These are phyloP conservation scores for Termitomyces sp. DNA, from an alignment of 768 basidiomycete genomes.

Conservation along the genomic window DNA sequence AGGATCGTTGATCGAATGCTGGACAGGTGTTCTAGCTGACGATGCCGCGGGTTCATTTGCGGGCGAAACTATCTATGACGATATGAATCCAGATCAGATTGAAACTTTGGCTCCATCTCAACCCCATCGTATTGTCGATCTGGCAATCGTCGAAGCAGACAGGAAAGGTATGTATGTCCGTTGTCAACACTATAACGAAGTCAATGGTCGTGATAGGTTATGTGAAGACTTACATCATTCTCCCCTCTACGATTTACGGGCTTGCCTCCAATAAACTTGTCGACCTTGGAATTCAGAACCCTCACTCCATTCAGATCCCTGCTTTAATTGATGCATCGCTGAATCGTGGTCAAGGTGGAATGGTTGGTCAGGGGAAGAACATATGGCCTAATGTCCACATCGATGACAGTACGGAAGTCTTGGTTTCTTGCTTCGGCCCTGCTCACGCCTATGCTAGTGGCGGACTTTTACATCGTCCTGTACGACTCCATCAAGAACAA, in stretches of 20 bases:
- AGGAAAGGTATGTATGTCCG: slow-evolving; percentile 30
- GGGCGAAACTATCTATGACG: slow-evolving; percentile 40
- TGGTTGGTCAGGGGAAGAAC: slow-evolving; percentile 54
- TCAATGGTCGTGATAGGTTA: slow-evolving; percentile 31
- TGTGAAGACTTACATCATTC: slow-evolving; percentile 44
- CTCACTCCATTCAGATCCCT: slow-evolving; percentile 50
- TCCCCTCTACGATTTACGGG: slow-evolving; percentile 58
- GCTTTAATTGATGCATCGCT: slow-evolving; percentile 38
- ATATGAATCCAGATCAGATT: slow-evolving; percentile 40
- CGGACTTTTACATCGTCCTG: slow-evolving; percentile 23
- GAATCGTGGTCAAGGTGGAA: slow-evolving; percentile 43
- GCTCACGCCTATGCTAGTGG: slow-evolving; percentile 24
- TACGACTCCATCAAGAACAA: slow-evolving; percentile 32
- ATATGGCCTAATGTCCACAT: slow-evolving; percentile 55
- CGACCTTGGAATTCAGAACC: slow-evolving; percentile 47
- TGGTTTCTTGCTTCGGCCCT: background rate
- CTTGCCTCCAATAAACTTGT: slow-evolving; percentile 42
- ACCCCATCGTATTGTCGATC: slow-evolving; percentile 48
- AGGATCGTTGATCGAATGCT: background rate
- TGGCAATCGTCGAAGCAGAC: slow-evolving; percentile 41
- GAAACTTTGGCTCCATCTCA: slow-evolving; percentile 39
- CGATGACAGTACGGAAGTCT: slow-evolving; percentile 36
- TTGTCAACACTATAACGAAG: background rate
- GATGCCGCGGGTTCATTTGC: slow-evolving; percentile 35
- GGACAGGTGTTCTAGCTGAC: slow-evolving; percentile 39